Evolutionary conservation across 805 yeast species (phyloP).

Genomic region (Schizosaccharomyces cryophilus): DNA sequence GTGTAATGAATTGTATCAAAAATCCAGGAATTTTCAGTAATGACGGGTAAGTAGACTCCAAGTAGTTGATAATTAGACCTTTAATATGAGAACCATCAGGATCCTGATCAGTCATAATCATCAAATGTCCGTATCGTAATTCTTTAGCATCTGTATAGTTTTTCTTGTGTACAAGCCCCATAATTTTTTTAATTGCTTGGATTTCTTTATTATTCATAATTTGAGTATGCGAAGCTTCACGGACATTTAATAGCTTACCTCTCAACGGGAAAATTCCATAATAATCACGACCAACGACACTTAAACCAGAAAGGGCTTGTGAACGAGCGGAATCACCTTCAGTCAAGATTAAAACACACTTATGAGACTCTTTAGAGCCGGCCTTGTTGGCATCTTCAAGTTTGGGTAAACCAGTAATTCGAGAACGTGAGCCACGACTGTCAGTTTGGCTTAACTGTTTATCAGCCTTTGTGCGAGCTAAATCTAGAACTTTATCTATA

Average conservation of each 20-base stretch:
- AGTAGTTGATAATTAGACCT: conserved; percentile 76
- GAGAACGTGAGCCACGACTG: conserved; percentile 43
- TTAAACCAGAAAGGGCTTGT: conserved; percentile 75
- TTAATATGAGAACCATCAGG: conserved; percentile 96
- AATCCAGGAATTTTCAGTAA: conserved; percentile 75
- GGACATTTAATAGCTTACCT: conserved; percentile 82
- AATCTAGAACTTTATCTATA: conserved; percentile 42
- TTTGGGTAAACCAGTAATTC: conserved; percentile 74
- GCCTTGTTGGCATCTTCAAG: conserved; percentile 91
- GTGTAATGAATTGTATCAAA: conserved; percentile 80
- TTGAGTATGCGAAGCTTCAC: conserved; percentile 94
- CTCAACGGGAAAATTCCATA: conserved; percentile 84
- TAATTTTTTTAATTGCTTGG: conserved; percentile 80
- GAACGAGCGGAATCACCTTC: conserved; percentile 94
- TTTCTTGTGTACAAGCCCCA: conserved; percentile 86
- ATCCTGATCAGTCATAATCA: conserved; percentile 99
- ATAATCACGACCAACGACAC: conserved; percentile 83
- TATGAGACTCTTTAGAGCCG: conserved; percentile 75
- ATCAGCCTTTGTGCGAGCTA: conserved; percentile 73
- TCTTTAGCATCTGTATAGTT: conserved; percentile 46
- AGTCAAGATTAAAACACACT: conserved; percentile 78
- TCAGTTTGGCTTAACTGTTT: conserved; percentile 70
- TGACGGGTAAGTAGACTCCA: conserved; percentile 88
- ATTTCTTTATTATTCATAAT: conserved; percentile 81
- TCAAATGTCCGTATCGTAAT: conserved; percentile 79